These are phyloP conservation scores for Ceratocystiopsis minuta DNA, from an alignment of 2,329 filamentous ascomycete species.

Conservation along the genomic window DNA sequence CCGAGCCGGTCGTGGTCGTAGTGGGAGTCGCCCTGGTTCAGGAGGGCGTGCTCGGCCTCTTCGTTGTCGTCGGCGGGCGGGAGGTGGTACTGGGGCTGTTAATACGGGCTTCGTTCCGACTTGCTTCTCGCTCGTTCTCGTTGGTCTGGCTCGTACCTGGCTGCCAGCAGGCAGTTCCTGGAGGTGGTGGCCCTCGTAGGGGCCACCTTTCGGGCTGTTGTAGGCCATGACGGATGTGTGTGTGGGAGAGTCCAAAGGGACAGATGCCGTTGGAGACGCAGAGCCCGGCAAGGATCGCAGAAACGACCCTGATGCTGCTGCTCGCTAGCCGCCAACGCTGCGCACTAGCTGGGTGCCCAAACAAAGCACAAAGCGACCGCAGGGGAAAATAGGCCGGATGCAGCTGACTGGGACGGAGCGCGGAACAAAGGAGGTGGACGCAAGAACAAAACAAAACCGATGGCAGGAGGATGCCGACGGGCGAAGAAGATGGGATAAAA, in stretches of 20 bases:
- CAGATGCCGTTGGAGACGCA: no score
- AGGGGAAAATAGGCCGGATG: no score
- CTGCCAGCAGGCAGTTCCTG: constrained; percentile 45
- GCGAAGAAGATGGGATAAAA: neutral
- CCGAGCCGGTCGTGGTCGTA: constrained; percentile 43
- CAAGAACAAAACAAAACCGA: neutral
- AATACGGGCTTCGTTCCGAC: no score
- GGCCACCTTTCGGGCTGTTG: constrained; percentile 13
- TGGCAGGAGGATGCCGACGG: neutral
- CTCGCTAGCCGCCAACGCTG: no score
- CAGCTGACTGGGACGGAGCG: no score
- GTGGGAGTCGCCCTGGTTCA: constrained; percentile 27
- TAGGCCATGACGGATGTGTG: constrained; percentile 8
- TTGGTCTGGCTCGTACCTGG: constrained; percentile 31
- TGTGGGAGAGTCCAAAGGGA: no score
- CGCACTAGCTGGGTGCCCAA: no score
- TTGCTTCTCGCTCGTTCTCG: neutral
- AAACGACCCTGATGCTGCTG: no score
- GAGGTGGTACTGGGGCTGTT: constrained; percentile 33
- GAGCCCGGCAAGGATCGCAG: no score
- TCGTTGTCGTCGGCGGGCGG: constrained; percentile 38
- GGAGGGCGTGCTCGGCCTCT: constrained; percentile 38
- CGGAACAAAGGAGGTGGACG: neutral
- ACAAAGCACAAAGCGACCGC: no score
- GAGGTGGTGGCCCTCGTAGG: constrained; percentile 45